These are phyloP conservation scores for Leccinum variicolor DNA, from an alignment of 768 basidiomycete species.

Conservation along the genomic window DNA sequence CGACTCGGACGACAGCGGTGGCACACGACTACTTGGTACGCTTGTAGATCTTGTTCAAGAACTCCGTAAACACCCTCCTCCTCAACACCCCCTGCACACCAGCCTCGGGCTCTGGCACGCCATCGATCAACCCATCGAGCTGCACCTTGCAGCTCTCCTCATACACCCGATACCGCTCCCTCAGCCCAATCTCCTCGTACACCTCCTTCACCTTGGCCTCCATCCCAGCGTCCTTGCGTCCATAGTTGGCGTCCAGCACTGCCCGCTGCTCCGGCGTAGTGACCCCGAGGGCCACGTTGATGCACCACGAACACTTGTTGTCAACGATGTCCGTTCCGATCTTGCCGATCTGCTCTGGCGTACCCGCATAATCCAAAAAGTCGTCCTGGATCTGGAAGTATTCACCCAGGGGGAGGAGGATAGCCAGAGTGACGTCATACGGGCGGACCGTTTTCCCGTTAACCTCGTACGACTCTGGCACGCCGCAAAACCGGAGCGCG, in stretches of 20 bases:
- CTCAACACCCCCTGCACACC: slow-evolving; percentile 45
- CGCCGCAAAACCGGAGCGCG: slow-evolving; percentile 75
- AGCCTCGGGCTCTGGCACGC: slow-evolving; percentile 57
- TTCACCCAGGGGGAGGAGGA: slow-evolving; percentile 90
- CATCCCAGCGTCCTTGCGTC: slow-evolving; percentile 46
- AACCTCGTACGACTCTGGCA: slow-evolving; percentile 49
- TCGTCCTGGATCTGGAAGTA: slow-evolving; percentile 99
- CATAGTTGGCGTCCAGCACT: slow-evolving; percentile 66
- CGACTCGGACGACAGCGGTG: too few species aligned
- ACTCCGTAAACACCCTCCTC: slow-evolving; percentile 75
- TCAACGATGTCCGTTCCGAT: slow-evolving; percentile 98
- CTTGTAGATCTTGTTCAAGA: slow-evolving; percentile 84
- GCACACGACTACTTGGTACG: slow-evolving; percentile 45
- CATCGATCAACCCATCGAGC: slow-evolving; percentile 67
- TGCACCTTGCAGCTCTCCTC: slow-evolving; percentile 70
- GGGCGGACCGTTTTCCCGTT: slow-evolving; percentile 45
- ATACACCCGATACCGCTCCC: slow-evolving; percentile 67
- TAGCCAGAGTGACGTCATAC: slow-evolving; percentile 71
- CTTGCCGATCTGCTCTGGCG: slow-evolving; percentile 92
- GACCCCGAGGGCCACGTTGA: slow-evolving; percentile 77
- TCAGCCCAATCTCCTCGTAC: slow-evolving; percentile 66
- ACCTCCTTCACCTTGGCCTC: slow-evolving; percentile 63
- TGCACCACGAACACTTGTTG: slow-evolving; percentile 97
- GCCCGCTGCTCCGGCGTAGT: slow-evolving; percentile 54
- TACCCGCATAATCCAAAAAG: slow-evolving; percentile 88